phyloP scores from a whole-genome alignment of 176 grass and related monocot species.

The Triticum urartu region DNA sequence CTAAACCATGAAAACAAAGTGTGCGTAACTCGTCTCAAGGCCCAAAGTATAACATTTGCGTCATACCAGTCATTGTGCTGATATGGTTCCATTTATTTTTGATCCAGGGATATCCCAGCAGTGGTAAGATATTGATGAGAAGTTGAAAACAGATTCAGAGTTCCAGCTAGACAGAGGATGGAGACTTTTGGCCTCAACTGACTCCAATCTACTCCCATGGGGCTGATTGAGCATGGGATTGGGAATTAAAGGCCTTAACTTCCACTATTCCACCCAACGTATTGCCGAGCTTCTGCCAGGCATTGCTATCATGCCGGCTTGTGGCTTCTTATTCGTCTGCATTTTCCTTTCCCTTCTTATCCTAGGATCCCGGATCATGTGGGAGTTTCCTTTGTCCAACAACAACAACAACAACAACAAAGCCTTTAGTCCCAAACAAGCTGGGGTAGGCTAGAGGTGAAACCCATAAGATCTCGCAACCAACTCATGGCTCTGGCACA shows the following conservation, averaged over 20 bases:
- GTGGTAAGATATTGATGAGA: not conserved
- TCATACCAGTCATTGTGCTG: not conserved
- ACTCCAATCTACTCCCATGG: not conserved
- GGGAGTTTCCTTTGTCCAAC: not conserved
- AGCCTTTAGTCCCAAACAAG: too few species aligned
- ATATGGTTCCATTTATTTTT: not conserved
- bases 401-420: too few species aligned
- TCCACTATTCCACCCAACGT: too few species aligned
- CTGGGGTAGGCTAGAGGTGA: too few species aligned
- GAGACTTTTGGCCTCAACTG: not conserved
- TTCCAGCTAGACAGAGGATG: not conserved
- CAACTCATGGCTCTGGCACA: too few species aligned
- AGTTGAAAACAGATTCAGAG: not conserved
- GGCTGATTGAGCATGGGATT: not conserved
- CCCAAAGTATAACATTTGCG: not conserved
- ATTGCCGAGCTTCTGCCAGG: not conserved
- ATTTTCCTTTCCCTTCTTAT: not conserved
- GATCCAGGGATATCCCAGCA: not conserved
- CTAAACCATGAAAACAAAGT: not conserved
- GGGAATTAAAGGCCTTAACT: not conserved
- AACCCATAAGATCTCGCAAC: too few species aligned
- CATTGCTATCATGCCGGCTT: not conserved
- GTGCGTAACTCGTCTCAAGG: not conserved
- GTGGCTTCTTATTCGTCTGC: not conserved
- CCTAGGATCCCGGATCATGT: not conserved